Percentiles rank a stretch among this genome's conserved stretches.
Conservation (phyloP, 495 filamentous ascomycete species). For the Barbatosphaeria neglecta region DNA sequence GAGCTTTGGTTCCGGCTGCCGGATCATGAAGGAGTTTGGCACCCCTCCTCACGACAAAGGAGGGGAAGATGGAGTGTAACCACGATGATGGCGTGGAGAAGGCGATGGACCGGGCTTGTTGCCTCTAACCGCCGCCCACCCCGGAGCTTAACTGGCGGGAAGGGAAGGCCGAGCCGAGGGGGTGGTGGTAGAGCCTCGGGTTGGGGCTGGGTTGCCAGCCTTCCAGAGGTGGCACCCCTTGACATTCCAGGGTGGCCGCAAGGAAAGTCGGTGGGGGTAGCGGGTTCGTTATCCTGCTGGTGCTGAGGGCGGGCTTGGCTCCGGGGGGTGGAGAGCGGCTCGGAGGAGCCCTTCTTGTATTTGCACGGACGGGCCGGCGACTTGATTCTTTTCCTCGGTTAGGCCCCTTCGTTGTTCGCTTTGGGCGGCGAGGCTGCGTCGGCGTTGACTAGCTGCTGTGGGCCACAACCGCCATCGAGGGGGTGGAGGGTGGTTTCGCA, state of each 20-base stretch:
- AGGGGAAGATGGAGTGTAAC: not conserved
- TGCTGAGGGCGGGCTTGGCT: not conserved
- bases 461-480: not conserved
- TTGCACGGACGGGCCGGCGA: not conserved
- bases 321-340: not conserved
- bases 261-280: not conserved
- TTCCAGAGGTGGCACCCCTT: not conserved
- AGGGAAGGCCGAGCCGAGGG: not conserved
- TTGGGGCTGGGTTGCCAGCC: not conserved
- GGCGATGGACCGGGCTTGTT: not conserved
- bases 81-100: not conserved
- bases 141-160: not conserved
- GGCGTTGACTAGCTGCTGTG: not conserved
- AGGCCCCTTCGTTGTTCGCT: not conserved
- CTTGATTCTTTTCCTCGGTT: not conserved
- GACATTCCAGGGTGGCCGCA: not conserved
- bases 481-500: not conserved
- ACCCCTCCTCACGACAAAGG: not conserved
- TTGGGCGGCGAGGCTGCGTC: not conserved
- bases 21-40: conserved; percentile 3
- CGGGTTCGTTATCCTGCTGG: not conserved
- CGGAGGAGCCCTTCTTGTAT: not conserved
- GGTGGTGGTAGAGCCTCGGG: not conserved
- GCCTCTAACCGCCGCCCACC: not conserved
- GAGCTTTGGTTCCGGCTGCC: conserved; percentile 34